Evolutionary conservation across 805 yeast species (phyloP).

Genomic region (Candida germanica): DNA sequence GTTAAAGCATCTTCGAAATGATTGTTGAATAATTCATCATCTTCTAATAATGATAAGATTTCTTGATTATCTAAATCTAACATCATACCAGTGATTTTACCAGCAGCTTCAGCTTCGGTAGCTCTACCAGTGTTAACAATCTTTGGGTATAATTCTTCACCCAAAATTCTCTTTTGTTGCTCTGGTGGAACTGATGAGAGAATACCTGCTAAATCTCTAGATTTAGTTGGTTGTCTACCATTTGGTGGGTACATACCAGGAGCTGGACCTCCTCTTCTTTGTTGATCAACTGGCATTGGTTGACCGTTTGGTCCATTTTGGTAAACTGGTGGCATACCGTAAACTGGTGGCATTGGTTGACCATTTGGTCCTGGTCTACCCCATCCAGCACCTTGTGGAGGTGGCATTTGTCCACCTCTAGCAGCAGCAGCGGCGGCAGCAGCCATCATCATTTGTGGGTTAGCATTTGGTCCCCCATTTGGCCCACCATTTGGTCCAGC

Average conservation of each 20-base stretch:
- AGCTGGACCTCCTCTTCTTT: conserved; percentile 52
- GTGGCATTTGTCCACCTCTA: conserved; percentile 60
- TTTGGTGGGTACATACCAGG: conserved; percentile 39
- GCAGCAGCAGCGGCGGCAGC: conserved; percentile 10
- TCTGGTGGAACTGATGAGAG: conserved; percentile 70
- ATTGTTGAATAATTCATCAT: conserved; percentile 82
- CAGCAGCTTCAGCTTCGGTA: conserved; percentile 91
- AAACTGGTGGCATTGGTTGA: conserved; percentile 78
- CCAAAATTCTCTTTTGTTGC: conserved; percentile 95
- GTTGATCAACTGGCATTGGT: conserved; percentile 47
- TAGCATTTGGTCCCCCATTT: conserved; percentile 36
- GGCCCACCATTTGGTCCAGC: conserved; percentile 6
- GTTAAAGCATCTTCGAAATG: conserved; percentile 92
- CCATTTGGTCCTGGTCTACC: conserved; percentile 73
- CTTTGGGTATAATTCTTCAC: conserved; percentile 95
- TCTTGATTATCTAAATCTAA: conserved; percentile 91
- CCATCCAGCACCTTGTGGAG: conserved; percentile 55
- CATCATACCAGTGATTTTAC: conserved; percentile 98
- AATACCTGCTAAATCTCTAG: conserved; percentile 57
- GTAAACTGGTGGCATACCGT: conserved; percentile 80
- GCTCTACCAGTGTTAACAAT: conserved; percentile 84
- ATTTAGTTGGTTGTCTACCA: conserved; percentile 43
- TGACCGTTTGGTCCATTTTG: conserved; percentile 57
- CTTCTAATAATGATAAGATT: conserved; percentile 83
- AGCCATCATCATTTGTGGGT: conserved; percentile 71